Evolutionary conservation across 2,329 filamentous ascomycete genomes (phyloP), one percentile per base, ranked within the genome.

Genomic region (Hyphodiscus sp.): DNA sequence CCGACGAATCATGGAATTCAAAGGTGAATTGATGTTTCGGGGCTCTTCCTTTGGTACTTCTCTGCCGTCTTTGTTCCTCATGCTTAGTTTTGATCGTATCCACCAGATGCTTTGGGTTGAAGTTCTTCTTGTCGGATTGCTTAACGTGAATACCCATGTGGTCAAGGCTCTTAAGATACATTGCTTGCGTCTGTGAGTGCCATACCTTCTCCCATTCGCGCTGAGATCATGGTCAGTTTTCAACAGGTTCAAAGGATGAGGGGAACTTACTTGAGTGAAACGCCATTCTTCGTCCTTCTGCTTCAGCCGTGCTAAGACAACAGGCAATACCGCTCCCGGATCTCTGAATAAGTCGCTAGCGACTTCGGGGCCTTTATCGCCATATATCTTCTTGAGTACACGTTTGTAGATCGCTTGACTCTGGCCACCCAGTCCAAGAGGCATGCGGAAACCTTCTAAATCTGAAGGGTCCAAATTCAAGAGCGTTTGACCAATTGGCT

Each of bases 201-300:
- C 94, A 99, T 8, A 99, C 91, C 72, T 96, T 96, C 70, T 97
- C 91, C 94, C 94, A 99, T 68, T 99, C 95, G 30, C 94, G 89
- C 76, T 89, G 50, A 11, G 26, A 26, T 47, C 16, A 18, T 13
- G 13, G 33, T 58, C 41, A 57, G 55, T 19, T 23, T 41, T 13
- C 1, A 26, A n/a, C 8, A 30, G n/a, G 38, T 15, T 38, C 10
- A 11, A 55, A 50, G 49, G 23, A 47, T 2, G 11, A 23, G 11
- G 30, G 16, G 20, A 20, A 60, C 68, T 61, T 70, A 74, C 73
- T 69, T 89, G 91, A 6, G 90, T 92, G 62, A 95, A 91, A 60
- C 95, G 90, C 94, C 94, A 99, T 65, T 97, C 91, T 70, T 99
- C 94, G 45, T 95, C 86, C 69, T 97, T 96, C 65, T 95, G 89